phyloP scores from a whole-genome alignment of 306 rosid genomes.

The Gleditsia sinensis region DNA sequence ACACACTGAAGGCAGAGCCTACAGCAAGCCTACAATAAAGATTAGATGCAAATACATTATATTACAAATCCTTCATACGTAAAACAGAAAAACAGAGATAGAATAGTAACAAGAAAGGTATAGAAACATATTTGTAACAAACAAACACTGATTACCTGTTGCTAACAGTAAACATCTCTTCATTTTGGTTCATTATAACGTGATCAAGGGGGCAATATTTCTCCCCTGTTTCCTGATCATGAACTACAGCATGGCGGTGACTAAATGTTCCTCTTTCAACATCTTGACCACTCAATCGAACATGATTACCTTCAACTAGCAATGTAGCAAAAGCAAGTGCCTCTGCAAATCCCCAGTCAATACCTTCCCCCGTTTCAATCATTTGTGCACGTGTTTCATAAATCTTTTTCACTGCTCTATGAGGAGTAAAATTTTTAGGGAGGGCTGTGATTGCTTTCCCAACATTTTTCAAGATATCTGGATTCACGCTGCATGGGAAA shows the following conservation, averaged over 20 bases:
- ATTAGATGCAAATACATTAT: no score
- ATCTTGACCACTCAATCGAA: constrained; percentile 95
- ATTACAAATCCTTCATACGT: no score
- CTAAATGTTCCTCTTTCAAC: constrained; percentile 99
- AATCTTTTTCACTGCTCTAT: constrained; percentile 87
- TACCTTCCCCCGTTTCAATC: constrained; percentile 94
- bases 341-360: constrained; percentile 96
- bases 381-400: constrained; percentile 86
- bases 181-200: constrained; percentile 80
- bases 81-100: no score
- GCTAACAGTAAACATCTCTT: constrained; percentile 97
- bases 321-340: constrained; percentile 97
- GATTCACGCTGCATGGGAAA: constrained; percentile 72
- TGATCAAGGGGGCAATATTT: constrained; percentile 88
- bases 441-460: constrained; percentile 86
- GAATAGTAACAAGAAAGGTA: no score
- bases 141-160: no score
- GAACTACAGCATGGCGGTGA: constrained; percentile 92
- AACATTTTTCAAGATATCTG: constrained; percentile 86
- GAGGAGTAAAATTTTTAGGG: constrained; percentile 84
- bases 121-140: no score
- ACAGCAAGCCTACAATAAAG: no score
- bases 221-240: constrained; percentile 88
- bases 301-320: constrained; percentile 92
- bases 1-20: no score